phyloP scores from a whole-genome alignment of 139 green algal genomes.

The Limnomonas spitsbergensis region DNA sequence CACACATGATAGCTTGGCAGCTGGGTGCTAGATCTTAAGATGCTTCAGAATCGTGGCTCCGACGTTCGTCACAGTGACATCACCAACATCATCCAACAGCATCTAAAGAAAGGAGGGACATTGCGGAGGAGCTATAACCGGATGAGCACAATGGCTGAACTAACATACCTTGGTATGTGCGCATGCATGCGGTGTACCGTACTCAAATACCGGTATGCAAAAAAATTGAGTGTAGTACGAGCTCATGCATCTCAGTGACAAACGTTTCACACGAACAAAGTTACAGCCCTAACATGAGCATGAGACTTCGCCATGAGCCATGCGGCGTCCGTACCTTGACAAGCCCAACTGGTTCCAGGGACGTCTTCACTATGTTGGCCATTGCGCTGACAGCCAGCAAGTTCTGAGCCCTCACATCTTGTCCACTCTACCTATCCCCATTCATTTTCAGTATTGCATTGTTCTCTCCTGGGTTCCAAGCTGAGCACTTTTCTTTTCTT shows the following conservation, averaged over 20 bases:
- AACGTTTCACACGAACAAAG: too few relatives aligned
- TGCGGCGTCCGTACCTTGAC: slow-evolving; percentile 93
- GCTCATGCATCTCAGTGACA: too few relatives aligned
- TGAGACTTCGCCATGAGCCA: too few relatives aligned
- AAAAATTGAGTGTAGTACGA: too few relatives aligned
- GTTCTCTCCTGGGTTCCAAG: not conserved
- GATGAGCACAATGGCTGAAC: too few relatives aligned
- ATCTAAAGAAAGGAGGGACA: too few relatives aligned
- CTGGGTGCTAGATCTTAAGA: slow-evolving; percentile 97
- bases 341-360: slow-evolving; percentile 90
- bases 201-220: too few relatives aligned
- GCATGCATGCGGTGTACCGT: too few relatives aligned
- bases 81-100: slow-evolving; percentile 98
- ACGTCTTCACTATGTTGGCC: slow-evolving; percentile 97
- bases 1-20: slow-evolving; percentile 89
- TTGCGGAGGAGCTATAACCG: too few relatives aligned
- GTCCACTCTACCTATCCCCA: slow-evolving; percentile 79
- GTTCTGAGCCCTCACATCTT: slow-evolving; percentile 94
- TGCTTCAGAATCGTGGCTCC: slow-evolving; percentile 98
- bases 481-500: too few relatives aligned
- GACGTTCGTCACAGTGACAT: slow-evolving; percentile 99
- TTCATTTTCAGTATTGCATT: slow-evolving; percentile 56
- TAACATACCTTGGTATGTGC: too few relatives aligned
- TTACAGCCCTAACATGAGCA: too few relatives aligned
- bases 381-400: slow-evolving; percentile 87